Evolutionary conservation across 768 basidiomycete genomes (phyloP).

Genomic region (Sporobolomyces phaffii): DNA sequence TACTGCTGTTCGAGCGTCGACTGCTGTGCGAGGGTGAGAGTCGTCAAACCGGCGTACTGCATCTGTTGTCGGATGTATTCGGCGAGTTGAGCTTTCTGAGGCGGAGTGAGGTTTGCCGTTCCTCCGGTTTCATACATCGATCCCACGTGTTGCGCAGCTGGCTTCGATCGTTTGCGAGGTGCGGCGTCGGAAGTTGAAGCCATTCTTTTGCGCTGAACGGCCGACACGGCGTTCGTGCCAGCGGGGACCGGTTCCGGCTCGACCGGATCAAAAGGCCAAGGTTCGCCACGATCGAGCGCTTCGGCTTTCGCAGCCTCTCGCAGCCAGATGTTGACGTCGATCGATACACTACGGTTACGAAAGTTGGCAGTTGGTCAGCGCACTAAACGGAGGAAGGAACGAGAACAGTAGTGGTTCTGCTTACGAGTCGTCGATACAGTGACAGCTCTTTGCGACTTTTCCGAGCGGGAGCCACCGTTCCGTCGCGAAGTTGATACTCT

Average conservation of each 20-base stretch:
- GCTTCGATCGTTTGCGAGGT: slow-evolving; percentile 8
- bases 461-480: slow-evolving; percentile 91
- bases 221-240: background rate
- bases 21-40: slow-evolving; percentile 1
- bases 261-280: slow-evolving; percentile 20
- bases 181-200: background rate
- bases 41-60: slow-evolving; percentile 3
- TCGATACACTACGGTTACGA: slow-evolving; percentile 82
- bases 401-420: slow-evolving; percentile 27
- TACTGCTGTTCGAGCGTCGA: slow-evolving; percentile 8
- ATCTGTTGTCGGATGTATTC: slow-evolving; percentile 10
- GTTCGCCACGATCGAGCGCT: slow-evolving; percentile 45
- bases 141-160: background rate
- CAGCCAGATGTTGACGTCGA: slow-evolving; percentile 83
- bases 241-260: background rate
- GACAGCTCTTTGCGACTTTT: slow-evolving; percentile 56
- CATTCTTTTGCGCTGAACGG: slow-evolving; percentile 7
- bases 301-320: slow-evolving; percentile 59
- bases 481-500: slow-evolving; percentile 92
- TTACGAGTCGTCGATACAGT: slow-evolving; percentile 48
- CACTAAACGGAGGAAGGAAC: background rate
- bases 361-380: slow-evolving; percentile 33
- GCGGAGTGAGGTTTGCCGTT: background rate
- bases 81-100: slow-evolving; percentile 7
- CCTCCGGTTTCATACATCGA: background rate